Base-by-base conservation (phyloP, 331 rosid genomes). In the Acacia pycnantha region DNA sequence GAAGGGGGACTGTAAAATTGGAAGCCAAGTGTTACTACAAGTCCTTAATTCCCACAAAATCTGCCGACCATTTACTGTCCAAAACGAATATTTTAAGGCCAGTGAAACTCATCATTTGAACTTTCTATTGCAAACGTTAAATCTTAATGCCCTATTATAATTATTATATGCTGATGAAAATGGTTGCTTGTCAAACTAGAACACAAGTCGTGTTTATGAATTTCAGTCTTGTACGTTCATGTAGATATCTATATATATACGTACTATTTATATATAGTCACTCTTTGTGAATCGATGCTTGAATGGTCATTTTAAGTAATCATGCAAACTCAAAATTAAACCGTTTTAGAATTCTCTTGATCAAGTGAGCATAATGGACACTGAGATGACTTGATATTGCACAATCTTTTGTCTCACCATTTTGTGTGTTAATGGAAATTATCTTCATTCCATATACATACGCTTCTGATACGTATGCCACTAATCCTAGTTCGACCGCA, bases 151-250 rank as follows among this genome's bases (percentile, higher is more conserved):
- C 26, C 9, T 31, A 53, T 24, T 70, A 44, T 12, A 18, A 50
- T 70, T n/a, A 43, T 44, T 46, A 26, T 72, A 14, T 53, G 44
- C 33, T 59, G 18, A 59, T 59, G 16, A 58, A 82, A 64, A 83
- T 66, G 51, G 81, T 83, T 86, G 47, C 85, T 77, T 78, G 87
- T 83, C 83, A 77, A 81, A 56, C 64, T 83, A 41, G 72, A 86
- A 86, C 50, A 86, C 50, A 7, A 77, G 76, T 40, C 44, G 53
- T 24, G 29, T 61, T 6, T 26, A 62, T 27, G 50, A 61, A 54
- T 86, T 75, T 62, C 18, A 70, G 61, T 82, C n/a, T 11, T 48
- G 29, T 78, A 76, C 78, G 79, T 70, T 50, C 78, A 59, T 59
- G 16, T 22, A n/a, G 3, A 3, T 59, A 59, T 56, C 1, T 54